These are phyloP conservation scores for Thraustochytrium striatum DNA, from an alignment of 352 stramenopile species.

Conservation along the genomic window DNA sequence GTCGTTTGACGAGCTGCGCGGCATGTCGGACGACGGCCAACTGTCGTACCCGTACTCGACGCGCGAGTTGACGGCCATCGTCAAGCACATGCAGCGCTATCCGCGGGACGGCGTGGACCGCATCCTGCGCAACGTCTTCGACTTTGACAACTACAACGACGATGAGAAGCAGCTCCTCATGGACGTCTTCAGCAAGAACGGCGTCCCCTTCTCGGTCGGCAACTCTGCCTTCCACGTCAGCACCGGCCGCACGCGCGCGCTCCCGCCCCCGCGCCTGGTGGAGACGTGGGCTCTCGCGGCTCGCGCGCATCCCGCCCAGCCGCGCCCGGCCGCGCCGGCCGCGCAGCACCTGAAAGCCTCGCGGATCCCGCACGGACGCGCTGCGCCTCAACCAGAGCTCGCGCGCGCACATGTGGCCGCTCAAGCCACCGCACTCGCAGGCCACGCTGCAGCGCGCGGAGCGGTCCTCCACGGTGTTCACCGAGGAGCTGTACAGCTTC, in stretches of 20 bases:
- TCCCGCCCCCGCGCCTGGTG: slow-evolving; percentile 18
- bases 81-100: slow-evolving; percentile 86
- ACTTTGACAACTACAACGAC: slow-evolving; percentile 81
- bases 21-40: slow-evolving; percentile 73
- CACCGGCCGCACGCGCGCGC: slow-evolving; percentile 26
- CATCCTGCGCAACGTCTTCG: slow-evolving; percentile 85
- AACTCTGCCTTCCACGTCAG: slow-evolving; percentile 30
- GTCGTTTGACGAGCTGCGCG: slow-evolving; percentile 82
- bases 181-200: slow-evolving; percentile 64
- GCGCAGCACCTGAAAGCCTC: not conserved
- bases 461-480: slow-evolving; percentile 19
- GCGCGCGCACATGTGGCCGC: slow-evolving; percentile 17
- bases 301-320: not conserved
- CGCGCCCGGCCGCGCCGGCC: slow-evolving; percentile 4
- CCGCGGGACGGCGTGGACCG: slow-evolving; percentile 77
- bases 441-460: slow-evolving; percentile 14
- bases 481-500: slow-evolving; percentile 39
- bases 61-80: slow-evolving; percentile 84
- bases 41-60: slow-evolving; percentile 90
- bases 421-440: slow-evolving; percentile 37
- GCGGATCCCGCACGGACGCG: not conserved
- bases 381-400: slow-evolving; percentile 13
- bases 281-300: slow-evolving; percentile 18
- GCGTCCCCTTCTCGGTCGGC: slow-evolving; percentile 49
- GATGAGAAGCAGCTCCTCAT: slow-evolving; percentile 68